Percentiles rank a stretch among this genome's conserved stretches.
Conservation (phyloP, 2,329 filamentous ascomycete species). For the Mycosphaerella sp. region DNA sequence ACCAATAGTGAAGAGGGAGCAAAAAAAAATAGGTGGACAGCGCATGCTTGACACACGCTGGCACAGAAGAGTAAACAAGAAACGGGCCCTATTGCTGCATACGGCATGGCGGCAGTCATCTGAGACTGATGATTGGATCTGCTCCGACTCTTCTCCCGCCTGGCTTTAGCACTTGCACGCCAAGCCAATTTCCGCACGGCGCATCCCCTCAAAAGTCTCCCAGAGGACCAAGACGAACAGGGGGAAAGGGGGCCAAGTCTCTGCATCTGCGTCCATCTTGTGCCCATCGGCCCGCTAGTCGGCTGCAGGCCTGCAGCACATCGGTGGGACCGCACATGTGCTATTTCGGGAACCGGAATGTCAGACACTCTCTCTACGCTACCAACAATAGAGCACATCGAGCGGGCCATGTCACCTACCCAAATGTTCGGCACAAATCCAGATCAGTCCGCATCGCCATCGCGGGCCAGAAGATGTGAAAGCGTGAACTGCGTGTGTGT, state of each 20-base stretch:
- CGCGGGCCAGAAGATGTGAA: too few species aligned
- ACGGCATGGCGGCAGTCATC: not conserved
- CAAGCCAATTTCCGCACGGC: constrained; percentile 9
- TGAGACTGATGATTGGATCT: constrained; percentile 1
- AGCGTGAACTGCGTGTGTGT: not conserved
- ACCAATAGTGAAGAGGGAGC: not conserved
- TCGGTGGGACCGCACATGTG: not conserved
- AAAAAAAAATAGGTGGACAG: not conserved
- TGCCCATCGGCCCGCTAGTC: too few species aligned
- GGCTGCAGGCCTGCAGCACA: not conserved
- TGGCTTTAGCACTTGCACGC: constrained; percentile 4
- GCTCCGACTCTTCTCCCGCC: not conserved
- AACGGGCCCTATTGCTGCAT: constrained; percentile 7
- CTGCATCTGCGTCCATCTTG: too few species aligned
- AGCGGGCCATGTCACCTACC: too few species aligned
- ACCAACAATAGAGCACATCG: too few species aligned
- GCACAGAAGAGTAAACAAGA: constrained; percentile 1
- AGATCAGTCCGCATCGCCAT: too few species aligned
- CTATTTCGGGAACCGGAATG: not conserved
- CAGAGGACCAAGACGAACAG: not conserved
- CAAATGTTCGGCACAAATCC: too few species aligned
- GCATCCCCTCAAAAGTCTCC: not conserved
- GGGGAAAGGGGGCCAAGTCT: too few species aligned
- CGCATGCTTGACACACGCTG: constrained; percentile 1
- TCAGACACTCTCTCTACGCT: too few species aligned